A percentile compares a stretch with the other conserved stretches of the same genome.
Evolutionary conservation across 352 stramenopile genomes (phyloP).

Genomic region (Phytophthora pluvialis): DNA sequence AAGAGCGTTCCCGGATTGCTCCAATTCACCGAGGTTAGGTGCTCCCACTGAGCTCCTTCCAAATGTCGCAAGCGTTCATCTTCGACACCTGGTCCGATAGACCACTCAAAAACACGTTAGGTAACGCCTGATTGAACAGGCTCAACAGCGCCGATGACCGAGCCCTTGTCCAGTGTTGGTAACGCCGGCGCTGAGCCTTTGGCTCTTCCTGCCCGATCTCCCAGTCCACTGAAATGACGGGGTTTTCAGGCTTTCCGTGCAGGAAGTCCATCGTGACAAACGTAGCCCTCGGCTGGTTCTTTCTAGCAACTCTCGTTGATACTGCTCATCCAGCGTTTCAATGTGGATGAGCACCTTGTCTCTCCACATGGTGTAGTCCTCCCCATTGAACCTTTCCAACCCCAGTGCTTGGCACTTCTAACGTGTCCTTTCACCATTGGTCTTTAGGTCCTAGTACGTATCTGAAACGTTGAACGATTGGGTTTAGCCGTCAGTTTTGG

Average conservation of each 20-base stretch:
- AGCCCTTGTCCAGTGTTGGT: background rate
- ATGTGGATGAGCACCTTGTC: background rate
- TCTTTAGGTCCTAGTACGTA: too few species aligned
- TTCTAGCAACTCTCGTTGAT: background rate
- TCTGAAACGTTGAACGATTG: too few species aligned
- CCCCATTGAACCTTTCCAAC: background rate
- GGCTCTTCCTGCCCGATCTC: background rate
- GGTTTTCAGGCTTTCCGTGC: background rate
- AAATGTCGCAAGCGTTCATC: background rate
- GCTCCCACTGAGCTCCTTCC: slow-evolving; percentile 10
- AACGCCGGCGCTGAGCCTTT: background rate
- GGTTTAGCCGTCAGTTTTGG: too few species aligned
- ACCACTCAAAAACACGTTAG: background rate
- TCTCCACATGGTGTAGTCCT: background rate
- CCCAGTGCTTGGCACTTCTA: too few species aligned
- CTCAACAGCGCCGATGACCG: background rate
- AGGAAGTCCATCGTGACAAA: background rate
- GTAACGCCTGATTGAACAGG: background rate
- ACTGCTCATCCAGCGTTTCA: background rate
- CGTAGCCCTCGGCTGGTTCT: background rate
- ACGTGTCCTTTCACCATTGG: too few species aligned
- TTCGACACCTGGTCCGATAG: background rate
- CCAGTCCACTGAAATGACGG: background rate
- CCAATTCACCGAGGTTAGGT: background rate
- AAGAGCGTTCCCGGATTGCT: background rate